Base-by-base conservation (phyloP, 2,329 filamentous ascomycete genomes). In the Aspergillus aculeatinus region DNA sequence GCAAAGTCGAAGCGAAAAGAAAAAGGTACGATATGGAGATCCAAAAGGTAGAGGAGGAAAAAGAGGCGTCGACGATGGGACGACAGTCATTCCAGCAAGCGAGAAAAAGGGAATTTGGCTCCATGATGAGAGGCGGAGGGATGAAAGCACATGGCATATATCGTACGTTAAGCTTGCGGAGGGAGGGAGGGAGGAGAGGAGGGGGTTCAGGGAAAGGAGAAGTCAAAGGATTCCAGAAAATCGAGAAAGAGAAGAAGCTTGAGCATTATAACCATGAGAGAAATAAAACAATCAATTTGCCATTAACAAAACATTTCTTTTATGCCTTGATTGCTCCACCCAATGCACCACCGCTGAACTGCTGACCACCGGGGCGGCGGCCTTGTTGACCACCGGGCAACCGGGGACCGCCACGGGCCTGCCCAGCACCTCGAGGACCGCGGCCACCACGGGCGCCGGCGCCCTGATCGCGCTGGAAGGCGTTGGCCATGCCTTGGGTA, bases 401-500 rank as follows among this genome's bases (percentile, higher is more conserved):
- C 59, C 75, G 69, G 39, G 71, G 61, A 48, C 76, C 72, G 63
- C 76, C 76, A 54, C 77, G 74, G 51, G 70, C 71, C 50, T 74
- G 69, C 62, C 75, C 76, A 53, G 69, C 69, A 60, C 75, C 67
- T 48, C 76, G 67, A 50, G 81, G 78, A 63, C 86, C 81, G 57
- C 85, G 81, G 48, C 89, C 88, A 63, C 89, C 85, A 79, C 86
- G 72, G 76, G 87, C 81, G 64, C 86, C 90, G 65, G 89, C 85
- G 59, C 90, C 91, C 66, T 91, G 90, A 81, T 96, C 92, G 76
- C 94, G 84, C 83, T 97, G 93, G 79, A 98, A 98, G 29, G 92
- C 94, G 73, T 96, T 96, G 60, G 91, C 88, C 68, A 93, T 96
- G 70, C 95, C 95, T 77, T 97, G 92, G 69, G 96, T 98, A 75